These are phyloP conservation scores for Puccinia sorghi DNA, from an alignment of 1,284 basidiomycete genomes.

Conservation along the genomic window DNA sequence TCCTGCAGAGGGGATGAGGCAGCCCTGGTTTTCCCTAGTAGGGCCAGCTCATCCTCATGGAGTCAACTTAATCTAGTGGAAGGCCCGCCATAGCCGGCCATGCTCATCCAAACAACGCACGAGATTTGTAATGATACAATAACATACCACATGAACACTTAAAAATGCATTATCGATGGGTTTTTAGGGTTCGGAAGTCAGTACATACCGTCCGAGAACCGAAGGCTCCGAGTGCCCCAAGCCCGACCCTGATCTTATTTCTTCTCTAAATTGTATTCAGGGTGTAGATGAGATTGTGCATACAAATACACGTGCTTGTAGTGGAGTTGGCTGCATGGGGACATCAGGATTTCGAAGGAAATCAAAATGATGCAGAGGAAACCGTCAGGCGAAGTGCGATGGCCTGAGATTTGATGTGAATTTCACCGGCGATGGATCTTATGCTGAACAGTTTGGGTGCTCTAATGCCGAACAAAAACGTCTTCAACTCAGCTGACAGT, in stretches of 20 bases:
- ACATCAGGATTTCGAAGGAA: neutral
- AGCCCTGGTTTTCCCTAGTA: too few relatives aligned
- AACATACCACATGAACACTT: too few relatives aligned
- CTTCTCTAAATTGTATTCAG: neutral
- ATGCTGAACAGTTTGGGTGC: too few relatives aligned
- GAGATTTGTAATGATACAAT: too few relatives aligned
- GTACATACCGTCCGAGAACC: neutral
- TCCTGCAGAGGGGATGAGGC: neutral
- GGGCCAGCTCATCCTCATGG: too few relatives aligned
- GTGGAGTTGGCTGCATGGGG: neutral
- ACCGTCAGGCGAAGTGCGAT: neutral
- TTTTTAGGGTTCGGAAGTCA: neutral
- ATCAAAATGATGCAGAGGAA: neutral
- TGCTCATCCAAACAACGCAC: neutral
- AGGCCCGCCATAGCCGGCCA: too few relatives aligned
- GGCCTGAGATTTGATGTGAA: neutral
- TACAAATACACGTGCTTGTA: neutral
- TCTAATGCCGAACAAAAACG: too few relatives aligned
- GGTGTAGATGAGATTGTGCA: neutral
- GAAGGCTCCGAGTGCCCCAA: neutral
- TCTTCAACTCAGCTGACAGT: too few relatives aligned
- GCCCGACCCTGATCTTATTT: neutral
- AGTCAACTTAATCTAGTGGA: too few relatives aligned
- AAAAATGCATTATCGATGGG: neutral
- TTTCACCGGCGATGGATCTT: neutral